phyloP scores from a whole-genome alignment of 441 rosid species.

The Lepidium campestre region DNA sequence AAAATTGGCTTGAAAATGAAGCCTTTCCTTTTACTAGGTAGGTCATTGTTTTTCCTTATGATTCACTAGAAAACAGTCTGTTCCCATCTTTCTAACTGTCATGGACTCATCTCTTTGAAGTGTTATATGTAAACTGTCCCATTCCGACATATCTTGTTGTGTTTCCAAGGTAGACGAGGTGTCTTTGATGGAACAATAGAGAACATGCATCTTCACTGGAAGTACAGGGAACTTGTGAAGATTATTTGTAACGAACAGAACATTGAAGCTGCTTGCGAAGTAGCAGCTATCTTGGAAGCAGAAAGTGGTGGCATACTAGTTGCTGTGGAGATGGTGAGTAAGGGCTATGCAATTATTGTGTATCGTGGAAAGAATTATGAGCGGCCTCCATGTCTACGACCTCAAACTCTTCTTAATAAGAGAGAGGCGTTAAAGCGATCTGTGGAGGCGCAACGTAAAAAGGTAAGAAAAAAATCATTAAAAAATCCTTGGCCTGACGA shows the following conservation, averaged over 20 bases:
- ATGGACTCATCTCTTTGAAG: slow-evolving; percentile 1
- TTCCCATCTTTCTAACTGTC: slow-evolving; percentile 6
- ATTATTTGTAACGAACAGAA: slow-evolving; percentile 58
- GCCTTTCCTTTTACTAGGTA: slow-evolving; percentile 87
- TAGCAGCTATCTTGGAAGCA: slow-evolving; percentile 67
- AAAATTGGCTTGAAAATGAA: slow-evolving; percentile 93
- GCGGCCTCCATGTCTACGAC: slow-evolving; percentile 78
- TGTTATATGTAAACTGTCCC: neutral
- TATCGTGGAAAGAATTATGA: slow-evolving; percentile 94
- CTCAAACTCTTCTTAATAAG: slow-evolving; percentile 73
- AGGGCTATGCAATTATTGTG: slow-evolving; percentile 81
- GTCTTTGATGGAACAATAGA: slow-evolving; percentile 85
- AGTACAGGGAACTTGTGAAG: slow-evolving; percentile 94
- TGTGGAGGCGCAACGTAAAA: slow-evolving; percentile 73
- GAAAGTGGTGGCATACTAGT: slow-evolving; percentile 95
- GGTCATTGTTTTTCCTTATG: slow-evolving; percentile 26
- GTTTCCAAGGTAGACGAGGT: slow-evolving; percentile 73
- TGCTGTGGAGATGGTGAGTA: slow-evolving; percentile 77
- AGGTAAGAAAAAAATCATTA: slow-evolving; percentile 42
- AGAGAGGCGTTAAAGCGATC: slow-evolving; percentile 80
- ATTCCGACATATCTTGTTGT: slow-evolving; percentile 26
- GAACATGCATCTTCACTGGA: slow-evolving; percentile 98
- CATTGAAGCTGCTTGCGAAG: slow-evolving; percentile 55
- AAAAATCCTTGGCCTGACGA: neutral
- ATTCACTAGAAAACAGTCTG: neutral